Conservation (phyloP, 2,329 filamentous ascomycete species). For the Aphanoascus verrucosus region DNA sequence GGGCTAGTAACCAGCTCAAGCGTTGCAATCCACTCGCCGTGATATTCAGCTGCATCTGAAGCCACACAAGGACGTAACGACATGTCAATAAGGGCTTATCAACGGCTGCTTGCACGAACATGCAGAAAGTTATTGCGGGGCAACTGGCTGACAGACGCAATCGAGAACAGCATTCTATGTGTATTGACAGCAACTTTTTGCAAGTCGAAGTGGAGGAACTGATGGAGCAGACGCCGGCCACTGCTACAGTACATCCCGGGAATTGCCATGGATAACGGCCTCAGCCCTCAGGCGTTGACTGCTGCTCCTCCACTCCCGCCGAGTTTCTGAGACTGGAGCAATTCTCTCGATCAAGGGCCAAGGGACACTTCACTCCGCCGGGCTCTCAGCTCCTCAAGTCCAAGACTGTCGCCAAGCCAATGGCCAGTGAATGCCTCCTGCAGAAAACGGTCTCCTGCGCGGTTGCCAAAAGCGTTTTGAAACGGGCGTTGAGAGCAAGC, state of each 20-base stretch:
- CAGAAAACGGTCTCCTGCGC: slow-evolving; percentile 10
- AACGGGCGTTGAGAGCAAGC: background rate
- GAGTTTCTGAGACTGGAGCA: no score
- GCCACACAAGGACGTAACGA: background rate
- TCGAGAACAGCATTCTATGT: background rate
- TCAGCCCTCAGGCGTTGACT: no score
- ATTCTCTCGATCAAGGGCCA: no score
- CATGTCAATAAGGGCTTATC: background rate
- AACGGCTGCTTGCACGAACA: background rate
- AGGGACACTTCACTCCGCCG: no score
- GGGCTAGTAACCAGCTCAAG: background rate
- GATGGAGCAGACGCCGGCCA: no score
- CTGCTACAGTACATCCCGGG: no score
- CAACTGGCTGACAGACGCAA: background rate
- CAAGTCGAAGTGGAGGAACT: no score
- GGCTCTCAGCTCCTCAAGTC: background rate
- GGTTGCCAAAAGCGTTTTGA: slow-evolving; percentile 10
- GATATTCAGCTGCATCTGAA: background rate
- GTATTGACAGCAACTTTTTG: background rate
- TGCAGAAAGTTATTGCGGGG: slow-evolving; percentile 1
- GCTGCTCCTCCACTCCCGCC: no score
- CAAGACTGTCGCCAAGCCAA: background rate
- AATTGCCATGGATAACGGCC: no score
- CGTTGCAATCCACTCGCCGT: background rate
- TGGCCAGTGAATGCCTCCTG: background rate